Conservation (phyloP, 129 eudicot genomes). For the Flaveria trinervia region DNA sequence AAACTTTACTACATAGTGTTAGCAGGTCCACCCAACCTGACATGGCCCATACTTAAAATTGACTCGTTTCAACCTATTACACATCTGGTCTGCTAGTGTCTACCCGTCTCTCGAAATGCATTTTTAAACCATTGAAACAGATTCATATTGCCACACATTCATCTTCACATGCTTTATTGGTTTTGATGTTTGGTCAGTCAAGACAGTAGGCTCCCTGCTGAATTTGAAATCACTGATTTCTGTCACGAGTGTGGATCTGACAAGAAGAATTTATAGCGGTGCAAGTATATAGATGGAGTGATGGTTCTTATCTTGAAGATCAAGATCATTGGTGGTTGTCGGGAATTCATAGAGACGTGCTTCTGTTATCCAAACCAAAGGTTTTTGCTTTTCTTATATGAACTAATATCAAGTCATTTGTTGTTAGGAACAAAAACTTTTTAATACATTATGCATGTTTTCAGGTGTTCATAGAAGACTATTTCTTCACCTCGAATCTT, state of each 20-base stretch:
- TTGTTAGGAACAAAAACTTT: neutral
- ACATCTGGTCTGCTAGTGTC: neutral
- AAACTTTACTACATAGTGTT: neutral
- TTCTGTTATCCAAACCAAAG: conserved; percentile 89
- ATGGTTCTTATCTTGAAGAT: conserved; percentile 98
- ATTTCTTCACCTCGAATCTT: conserved; percentile 75
- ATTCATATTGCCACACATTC: neutral
- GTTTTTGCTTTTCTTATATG: conserved; percentile 38
- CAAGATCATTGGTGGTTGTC: conserved; percentile 99
- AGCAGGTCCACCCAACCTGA: neutral
- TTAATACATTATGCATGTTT: conserved; percentile 20
- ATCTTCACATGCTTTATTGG: conserved; percentile 13
- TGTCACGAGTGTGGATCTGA: conserved; percentile 82
- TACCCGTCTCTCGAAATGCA: neutral
- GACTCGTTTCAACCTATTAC: neutral
- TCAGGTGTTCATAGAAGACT: conserved; percentile 89
- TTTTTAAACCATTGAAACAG: neutral
- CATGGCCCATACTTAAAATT: neutral
- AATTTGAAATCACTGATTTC: conserved; percentile 80
- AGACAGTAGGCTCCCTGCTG: conserved; percentile 97
- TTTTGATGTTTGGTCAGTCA: conserved; percentile 62
- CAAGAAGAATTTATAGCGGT: conserved; percentile 75
- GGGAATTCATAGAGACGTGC: conserved; percentile 96
- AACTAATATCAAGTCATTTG: neutral
- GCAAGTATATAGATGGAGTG: conserved; percentile 93